These are phyloP conservation scores for Zygosaccharomyces sapae DNA, from an alignment of 1,139 yeast species.

Conservation along the genomic window DNA sequence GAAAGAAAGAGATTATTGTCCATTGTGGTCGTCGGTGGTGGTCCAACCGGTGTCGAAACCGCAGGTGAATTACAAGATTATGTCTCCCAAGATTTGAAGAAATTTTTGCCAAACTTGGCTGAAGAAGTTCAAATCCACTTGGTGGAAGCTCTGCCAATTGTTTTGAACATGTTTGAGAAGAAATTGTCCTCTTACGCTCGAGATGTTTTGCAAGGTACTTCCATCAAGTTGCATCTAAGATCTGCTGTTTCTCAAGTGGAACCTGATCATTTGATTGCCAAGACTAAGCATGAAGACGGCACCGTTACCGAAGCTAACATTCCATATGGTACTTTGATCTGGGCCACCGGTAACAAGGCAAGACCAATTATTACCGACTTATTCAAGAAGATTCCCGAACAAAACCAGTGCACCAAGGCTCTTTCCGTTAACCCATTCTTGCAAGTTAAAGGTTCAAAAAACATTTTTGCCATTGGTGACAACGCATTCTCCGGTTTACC, in stretches of 20 bases:
- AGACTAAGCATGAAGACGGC: constrained; percentile 62
- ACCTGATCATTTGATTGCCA: constrained; percentile 63
- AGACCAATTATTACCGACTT: constrained; percentile 71
- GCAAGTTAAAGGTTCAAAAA: constrained; percentile 80
- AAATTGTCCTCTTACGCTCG: constrained; percentile 85
- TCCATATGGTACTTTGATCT: constrained; percentile 90
- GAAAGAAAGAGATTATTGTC: constrained; percentile 71
- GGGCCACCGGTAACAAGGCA: constrained; percentile 98
- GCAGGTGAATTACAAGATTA: constrained; percentile 92
- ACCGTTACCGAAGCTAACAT: constrained; percentile 51
- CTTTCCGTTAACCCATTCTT: constrained; percentile 75
- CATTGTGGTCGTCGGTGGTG: constrained; percentile 85
- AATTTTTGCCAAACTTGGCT: constrained; percentile 85
- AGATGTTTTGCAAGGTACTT: constrained; percentile 68
- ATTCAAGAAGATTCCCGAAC: constrained; percentile 74
- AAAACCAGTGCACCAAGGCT: constrained; percentile 83
- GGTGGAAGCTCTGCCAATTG: constrained; percentile 87
- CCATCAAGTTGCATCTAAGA: constrained; percentile 72
- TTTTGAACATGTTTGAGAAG: constrained; percentile 79
- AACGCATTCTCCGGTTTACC: constrained; percentile 85
- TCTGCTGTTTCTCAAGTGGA: constrained; percentile 87
- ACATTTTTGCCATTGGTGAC: constrained; percentile 86
- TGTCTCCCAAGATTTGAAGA: constrained; percentile 82
- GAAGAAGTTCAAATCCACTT: constrained; percentile 77
- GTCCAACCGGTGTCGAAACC: constrained; percentile 88